A percentile compares a stretch with the other conserved stretches of the same genome.
Evolutionary conservation across 345 rosid species (phyloP).

Genomic region (Aurinia saxatilis): DNA sequence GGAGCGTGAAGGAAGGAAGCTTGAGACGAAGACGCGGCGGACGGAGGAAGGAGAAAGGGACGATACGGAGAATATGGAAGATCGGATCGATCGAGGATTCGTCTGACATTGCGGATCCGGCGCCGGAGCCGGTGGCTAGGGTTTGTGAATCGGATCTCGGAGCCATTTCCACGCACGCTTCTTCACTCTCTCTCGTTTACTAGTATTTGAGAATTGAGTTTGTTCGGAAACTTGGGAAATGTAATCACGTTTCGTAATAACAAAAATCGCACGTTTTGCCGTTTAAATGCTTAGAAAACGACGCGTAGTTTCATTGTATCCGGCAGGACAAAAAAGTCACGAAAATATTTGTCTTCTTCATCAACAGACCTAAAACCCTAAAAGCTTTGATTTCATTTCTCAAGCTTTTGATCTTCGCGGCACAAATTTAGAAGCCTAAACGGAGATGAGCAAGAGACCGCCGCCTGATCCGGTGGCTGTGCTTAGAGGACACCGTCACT

Average conservation of each 20-base stretch:
- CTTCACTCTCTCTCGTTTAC: neutral
- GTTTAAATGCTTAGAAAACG: neutral
- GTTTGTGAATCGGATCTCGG: constrained; percentile 34
- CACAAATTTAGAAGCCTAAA: neutral
- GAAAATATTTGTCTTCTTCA: neutral
- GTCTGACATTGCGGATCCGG: constrained; percentile 5
- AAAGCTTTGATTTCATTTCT: neutral
- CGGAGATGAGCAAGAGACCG: constrained; percentile 54
- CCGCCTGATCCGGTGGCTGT: constrained; percentile 91
- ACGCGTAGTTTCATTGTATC: constrained; percentile 12
- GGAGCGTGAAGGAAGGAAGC: constrained; percentile 74
- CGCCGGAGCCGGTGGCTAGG: constrained; percentile 19
- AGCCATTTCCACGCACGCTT: constrained; percentile 25
- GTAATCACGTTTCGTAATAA: neutral
- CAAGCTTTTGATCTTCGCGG: neutral
- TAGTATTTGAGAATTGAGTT: neutral
- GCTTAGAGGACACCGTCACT: constrained; percentile 89
- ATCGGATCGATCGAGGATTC: constrained; percentile 57
- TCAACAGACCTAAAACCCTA: neutral
- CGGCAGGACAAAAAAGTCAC: neutral
- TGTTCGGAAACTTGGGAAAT: constrained; percentile 4
- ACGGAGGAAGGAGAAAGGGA: constrained; percentile 70
- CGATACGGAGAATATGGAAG: constrained; percentile 47
- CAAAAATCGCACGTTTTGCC: too few species aligned
- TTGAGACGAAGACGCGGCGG: constrained; percentile 91